These are phyloP conservation scores for Botrytis paeoniae DNA, from an alignment of 2,329 filamentous ascomycete genomes.

Conservation along the genomic window DNA sequence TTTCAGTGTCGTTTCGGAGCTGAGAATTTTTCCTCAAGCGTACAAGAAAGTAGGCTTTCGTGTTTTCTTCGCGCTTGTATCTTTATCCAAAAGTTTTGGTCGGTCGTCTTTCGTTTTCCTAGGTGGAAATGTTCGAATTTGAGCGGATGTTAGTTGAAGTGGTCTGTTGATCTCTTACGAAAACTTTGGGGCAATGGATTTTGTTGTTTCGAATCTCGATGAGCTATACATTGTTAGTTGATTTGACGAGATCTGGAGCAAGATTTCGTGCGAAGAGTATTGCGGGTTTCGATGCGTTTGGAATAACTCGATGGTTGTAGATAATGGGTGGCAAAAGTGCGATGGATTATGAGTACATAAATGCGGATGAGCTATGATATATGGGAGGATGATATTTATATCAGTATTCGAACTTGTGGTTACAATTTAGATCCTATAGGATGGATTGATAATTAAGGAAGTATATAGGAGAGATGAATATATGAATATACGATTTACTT, in stretches of 20 bases:
- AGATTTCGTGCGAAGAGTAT: no score
- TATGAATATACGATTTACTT: background rate
- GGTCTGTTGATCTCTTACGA: background rate
- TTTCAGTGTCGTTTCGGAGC: background rate
- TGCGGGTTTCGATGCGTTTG: background rate
- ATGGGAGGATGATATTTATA: constrained; percentile 3
- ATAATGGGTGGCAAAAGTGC: background rate
- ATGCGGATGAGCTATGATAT: constrained; percentile 1
- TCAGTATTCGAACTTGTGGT: background rate
- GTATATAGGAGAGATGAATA: background rate
- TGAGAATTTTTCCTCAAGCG: background rate
- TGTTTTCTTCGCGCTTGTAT: background rate
- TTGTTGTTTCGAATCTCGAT: background rate
- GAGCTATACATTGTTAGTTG: background rate
- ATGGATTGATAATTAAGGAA: no score
- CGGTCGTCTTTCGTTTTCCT: background rate
- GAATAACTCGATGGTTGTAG: background rate
- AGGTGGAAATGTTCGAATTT: background rate
- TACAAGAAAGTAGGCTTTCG: background rate
- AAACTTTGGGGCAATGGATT: no score
- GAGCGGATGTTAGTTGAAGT: background rate
- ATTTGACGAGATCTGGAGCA: no score
- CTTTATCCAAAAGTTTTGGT: constrained; percentile 7
- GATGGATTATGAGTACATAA: background rate
- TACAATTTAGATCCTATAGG: background rate